These are phyloP conservation scores for Multifurca ochricompacta DNA, from an alignment of 768 basidiomycete species.

Conservation along the genomic window DNA sequence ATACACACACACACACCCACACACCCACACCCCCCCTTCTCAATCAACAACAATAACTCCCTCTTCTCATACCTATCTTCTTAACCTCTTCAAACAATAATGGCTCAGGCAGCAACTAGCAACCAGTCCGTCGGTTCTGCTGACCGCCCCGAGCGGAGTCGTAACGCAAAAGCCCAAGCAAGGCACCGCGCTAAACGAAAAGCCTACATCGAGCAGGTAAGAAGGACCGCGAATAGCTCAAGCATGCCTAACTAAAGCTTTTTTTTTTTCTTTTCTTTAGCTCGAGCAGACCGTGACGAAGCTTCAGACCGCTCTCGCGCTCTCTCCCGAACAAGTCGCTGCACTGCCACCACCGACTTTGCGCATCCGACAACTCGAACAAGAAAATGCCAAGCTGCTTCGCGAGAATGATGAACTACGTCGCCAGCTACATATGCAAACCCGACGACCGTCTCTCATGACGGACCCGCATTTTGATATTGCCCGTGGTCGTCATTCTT, in stretches of 20 bases:
- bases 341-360: slow-evolving; percentile 63
- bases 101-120: slow-evolving; percentile 8
- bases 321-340: slow-evolving; percentile 66
- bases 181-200: slow-evolving; percentile 88
- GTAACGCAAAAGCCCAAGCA: slow-evolving; percentile 84
- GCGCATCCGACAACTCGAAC: slow-evolving; percentile 76
- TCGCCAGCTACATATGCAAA: slow-evolving; percentile 41
- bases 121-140: neutral
- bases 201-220: slow-evolving; percentile 85
- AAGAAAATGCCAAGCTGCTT: slow-evolving; percentile 63
- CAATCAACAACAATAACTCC: neutral
- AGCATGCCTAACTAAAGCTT: neutral
- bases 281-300: slow-evolving; percentile 82
- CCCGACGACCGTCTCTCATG: slow-evolving; percentile 17
- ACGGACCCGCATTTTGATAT: slow-evolving; percentile 21
- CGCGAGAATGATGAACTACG: slow-evolving; percentile 71
- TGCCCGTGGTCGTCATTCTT: slow-evolving; percentile 12
- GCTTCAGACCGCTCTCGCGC: slow-evolving; percentile 66
- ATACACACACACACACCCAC: too few relatives aligned
- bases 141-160: slow-evolving; percentile 60
- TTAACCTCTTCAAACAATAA: neutral
- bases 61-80: neutral
- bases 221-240: too few relatives aligned
- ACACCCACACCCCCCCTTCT: too few relatives aligned
- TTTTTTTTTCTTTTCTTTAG: slow-evolving; percentile 31